These are phyloP conservation scores for Acarospora socialis DNA, from an alignment of 2,329 filamentous ascomycete species.

Conservation along the genomic window DNA sequence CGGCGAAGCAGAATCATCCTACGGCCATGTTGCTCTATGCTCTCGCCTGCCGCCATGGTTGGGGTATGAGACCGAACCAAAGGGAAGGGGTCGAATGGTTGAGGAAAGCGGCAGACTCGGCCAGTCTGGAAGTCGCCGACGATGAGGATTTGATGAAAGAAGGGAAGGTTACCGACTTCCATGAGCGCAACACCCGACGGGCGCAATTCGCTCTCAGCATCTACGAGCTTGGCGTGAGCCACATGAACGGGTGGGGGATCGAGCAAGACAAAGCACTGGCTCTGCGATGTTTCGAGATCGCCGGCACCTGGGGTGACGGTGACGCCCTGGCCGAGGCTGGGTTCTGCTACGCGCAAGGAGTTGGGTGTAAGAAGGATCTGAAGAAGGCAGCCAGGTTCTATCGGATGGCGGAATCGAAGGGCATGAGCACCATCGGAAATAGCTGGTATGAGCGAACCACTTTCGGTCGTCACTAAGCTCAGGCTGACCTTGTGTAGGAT, in stretches of 20 bases:
- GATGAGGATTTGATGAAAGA: constrained; percentile 54
- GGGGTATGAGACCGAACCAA: constrained; percentile 92
- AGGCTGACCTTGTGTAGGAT: constrained; percentile 47
- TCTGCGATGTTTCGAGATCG: constrained; percentile 89
- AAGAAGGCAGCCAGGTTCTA: constrained; percentile 90
- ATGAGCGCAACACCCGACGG: constrained; percentile 67
- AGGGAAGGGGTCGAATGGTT: constrained; percentile 85
- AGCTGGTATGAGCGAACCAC: constrained; percentile 55
- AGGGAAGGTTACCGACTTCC: constrained; percentile 47
- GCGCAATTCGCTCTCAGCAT: constrained; percentile 91
- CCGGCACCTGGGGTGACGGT: constrained; percentile 85
- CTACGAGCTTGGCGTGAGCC: constrained; percentile 89
- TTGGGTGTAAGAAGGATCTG: constrained; percentile 90
- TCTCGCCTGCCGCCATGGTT: constrained; percentile 86
- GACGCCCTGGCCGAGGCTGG: constrained; percentile 90
- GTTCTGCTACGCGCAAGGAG: constrained; percentile 87
- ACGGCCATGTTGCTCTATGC: constrained; percentile 95
- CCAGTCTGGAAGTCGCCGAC: constrained; percentile 68
- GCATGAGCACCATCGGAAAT: constrained; percentile 95
- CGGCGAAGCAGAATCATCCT: constrained; percentile 70
- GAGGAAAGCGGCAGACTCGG: constrained; percentile 74
- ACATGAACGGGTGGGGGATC: constrained; percentile 97
- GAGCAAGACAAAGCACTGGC: constrained; percentile 81
- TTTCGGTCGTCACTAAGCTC: constrained; percentile 5
- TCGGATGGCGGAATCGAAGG: constrained; percentile 76